Percentiles rank a stretch among this genome's conserved stretches.
These are phyloP conservation scores for Pichia sp. DNA, from an alignment of 1,139 yeast species.

Conservation along the genomic window DNA sequence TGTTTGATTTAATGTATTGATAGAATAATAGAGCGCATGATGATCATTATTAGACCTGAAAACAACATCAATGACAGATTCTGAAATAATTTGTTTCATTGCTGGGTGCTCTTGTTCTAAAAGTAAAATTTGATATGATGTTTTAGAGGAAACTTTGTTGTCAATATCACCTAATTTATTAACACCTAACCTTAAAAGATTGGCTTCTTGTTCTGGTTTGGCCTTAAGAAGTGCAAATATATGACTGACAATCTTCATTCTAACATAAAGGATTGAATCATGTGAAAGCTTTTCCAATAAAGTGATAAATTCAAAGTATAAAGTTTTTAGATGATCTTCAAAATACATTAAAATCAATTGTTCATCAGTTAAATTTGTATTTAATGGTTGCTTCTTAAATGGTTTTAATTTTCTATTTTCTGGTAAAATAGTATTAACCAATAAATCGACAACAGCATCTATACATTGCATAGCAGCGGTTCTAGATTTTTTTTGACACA, in stretches of 20 bases:
- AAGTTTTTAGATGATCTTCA: conserved; percentile 80
- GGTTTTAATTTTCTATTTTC: conserved; percentile 67
- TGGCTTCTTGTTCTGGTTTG: conserved; percentile 96
- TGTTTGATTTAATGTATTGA: conserved; percentile 87
- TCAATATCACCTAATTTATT: conserved; percentile 93
- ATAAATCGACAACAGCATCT: conserved; percentile 83
- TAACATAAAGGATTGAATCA: conserved; percentile 88
- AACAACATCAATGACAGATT: conserved; percentile 73
- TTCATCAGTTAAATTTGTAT: conserved; percentile 38
- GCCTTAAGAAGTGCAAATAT: conserved; percentile 73
- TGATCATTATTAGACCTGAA: conserved; percentile 75
- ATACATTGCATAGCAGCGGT: conserved; percentile 90
- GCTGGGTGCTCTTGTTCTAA: conserved; percentile 93
- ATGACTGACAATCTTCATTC: conserved; percentile 70
- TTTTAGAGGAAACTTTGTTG: conserved; percentile 82
- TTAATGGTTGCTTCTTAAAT: conserved; percentile 74
- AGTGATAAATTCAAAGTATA: conserved; percentile 64
- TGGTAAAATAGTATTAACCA: conserved; percentile 70
- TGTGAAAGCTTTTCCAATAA: conserved; percentile 73
- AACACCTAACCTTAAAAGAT: conserved; percentile 79
- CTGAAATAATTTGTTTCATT: conserved; percentile 78
- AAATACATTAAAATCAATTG: conserved; percentile 73
- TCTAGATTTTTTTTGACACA: conserved; percentile 87
- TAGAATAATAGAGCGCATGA: conserved; percentile 82
- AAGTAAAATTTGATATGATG: conserved; percentile 74